Conservation (phyloP, 345 rosid genomes). For the Eucalyptus sp. region DNA sequence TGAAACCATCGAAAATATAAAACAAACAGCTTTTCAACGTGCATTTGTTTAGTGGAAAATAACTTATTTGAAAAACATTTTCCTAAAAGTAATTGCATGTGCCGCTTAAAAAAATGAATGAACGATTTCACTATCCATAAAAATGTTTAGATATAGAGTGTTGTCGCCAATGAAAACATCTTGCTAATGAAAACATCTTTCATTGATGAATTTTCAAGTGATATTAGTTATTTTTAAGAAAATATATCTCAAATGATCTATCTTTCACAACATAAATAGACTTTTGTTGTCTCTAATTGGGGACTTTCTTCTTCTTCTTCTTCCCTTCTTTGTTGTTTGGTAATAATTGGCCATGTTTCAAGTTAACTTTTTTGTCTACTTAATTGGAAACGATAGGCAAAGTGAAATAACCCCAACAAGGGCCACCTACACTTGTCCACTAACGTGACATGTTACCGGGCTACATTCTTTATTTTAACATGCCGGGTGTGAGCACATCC, state of each 20-base stretch:
- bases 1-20: not conserved
- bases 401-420: not conserved
- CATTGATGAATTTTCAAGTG: not conserved
- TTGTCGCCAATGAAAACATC: not conserved
- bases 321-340: not conserved
- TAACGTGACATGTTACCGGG: fast-evolving
- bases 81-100: not conserved
- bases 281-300: fast-evolving
- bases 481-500: too few species aligned
- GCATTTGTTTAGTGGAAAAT: not conserved
- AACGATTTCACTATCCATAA: not conserved
- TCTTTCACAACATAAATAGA: not conserved
- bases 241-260: not conserved
- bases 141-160: not conserved
- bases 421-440: too few species aligned
- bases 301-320: not conserved
- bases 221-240: not conserved
- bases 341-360: not conserved
- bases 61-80: not conserved
- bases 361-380: not conserved
- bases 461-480: too few species aligned
- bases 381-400: not conserved
- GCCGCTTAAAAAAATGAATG: not conserved
- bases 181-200: not conserved
- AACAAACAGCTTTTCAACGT: not conserved